Base-by-base conservation (phyloP, 805 yeast genomes). In the Jamesozyma lodderae region DNA sequence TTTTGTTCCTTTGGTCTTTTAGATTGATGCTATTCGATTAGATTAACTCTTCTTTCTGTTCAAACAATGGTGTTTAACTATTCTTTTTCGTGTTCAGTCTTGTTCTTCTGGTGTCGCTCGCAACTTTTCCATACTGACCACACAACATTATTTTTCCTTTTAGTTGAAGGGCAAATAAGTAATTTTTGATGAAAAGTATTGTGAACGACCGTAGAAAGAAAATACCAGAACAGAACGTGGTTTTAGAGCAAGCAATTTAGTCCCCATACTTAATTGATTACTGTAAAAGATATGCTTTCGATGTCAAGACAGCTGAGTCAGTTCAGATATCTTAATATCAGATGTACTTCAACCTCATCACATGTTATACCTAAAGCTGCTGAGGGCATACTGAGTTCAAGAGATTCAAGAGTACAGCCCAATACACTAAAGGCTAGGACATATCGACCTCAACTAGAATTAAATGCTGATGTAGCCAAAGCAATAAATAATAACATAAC, bases 401-500 rank as follows among this genome's bases (percentile, higher is more conserved):
- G 38, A 30, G 36, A 30, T 16, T 46, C 57, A 14, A 64, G 90
- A 49, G 59, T 79, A 4, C 72, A 77, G 47, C 73, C 73, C 0
- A 61, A 62, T 17, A 84, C 94, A 0, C 41, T 76, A 4, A 46
- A 54, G 32, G 94, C 81, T 0, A 66, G 78, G 41, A 73, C 72
- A 31, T 53, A 55, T 16, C 67, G 77, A 35, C 50, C 57, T 2
- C 77, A 75, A 37, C 56, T 79, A 4, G 60, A 58, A 35, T 53
- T 87, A 14, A 94, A 94, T 0, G 60, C 62, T 1, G 62, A 53
- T 4, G 65, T 87, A 3, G 62, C 85, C 1, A 65, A 70, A 25
- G 69, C 72, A 0, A 80, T 87, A 30, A 70, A 75, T 43, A 72
- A 80, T 46, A 72, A 82, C 49, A 79, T 87, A 40, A 51, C 80